Percentiles rank a stretch among this genome's conserved stretches.
phyloP scores from a whole-genome alignment of 495 filamentous ascomycete species.

The Penicillium goetzii region DNA sequence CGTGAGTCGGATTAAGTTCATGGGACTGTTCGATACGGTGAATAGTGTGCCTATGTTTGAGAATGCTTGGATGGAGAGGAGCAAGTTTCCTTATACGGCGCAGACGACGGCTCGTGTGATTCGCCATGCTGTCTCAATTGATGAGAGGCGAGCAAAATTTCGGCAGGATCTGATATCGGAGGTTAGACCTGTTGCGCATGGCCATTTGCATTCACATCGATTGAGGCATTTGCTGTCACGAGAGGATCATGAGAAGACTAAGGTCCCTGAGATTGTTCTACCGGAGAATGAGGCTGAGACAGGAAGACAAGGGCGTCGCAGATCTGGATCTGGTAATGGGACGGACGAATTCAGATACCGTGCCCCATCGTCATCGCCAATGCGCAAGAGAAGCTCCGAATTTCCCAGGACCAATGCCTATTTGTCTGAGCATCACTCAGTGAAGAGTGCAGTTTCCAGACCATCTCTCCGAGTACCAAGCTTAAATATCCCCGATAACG shows the following conservation, averaged over 20 bases:
- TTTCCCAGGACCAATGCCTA: constrained; percentile 4
- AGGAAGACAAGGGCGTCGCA: constrained; percentile 1
- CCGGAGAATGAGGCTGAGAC: background rate
- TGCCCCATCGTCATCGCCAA: constrained; percentile 15
- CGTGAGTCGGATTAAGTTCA: constrained; percentile 61
- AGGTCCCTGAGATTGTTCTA: constrained; percentile 23
- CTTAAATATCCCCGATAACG: constrained; percentile 9
- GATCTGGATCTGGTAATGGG: background rate
- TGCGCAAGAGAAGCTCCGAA: constrained; percentile 13
- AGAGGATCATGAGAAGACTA: constrained; percentile 6
- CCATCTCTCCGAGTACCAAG: constrained; percentile 17
- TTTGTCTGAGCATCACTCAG: constrained; percentile 12
- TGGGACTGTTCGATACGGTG: constrained; percentile 57
- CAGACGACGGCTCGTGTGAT: constrained; percentile 68
- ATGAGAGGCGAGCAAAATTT: constrained; percentile 73
- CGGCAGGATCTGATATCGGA: constrained; percentile 71
- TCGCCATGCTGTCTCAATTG: constrained; percentile 75
- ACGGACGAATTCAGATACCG: constrained; percentile 21
- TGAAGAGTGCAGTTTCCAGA: constrained; percentile 20
- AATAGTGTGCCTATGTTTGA: constrained; percentile 83
- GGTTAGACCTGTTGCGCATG: constrained; percentile 23
- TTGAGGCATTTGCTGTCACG: constrained; percentile 16
- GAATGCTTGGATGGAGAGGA: constrained; percentile 81
- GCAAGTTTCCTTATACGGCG: constrained; percentile 79
- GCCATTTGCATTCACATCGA: constrained; percentile 8